These are phyloP conservation scores for Phytophthora multivora DNA, from an alignment of 352 stramenopile genomes.

Conservation along the genomic window DNA sequence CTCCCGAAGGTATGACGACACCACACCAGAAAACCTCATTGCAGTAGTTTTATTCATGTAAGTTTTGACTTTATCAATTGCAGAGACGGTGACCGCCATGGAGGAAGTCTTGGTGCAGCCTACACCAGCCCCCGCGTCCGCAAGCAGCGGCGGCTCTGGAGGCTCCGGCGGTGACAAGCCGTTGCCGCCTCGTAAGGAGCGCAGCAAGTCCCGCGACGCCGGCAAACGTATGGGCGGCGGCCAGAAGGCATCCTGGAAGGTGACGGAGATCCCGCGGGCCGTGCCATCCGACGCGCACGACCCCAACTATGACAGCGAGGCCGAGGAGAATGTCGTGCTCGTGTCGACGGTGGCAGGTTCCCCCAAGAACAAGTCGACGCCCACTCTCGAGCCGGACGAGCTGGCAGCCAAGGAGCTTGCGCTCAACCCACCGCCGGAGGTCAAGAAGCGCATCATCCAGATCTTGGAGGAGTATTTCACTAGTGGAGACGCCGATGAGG, in stretches of 20 bases:
- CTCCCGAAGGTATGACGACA: conserved; percentile 24
- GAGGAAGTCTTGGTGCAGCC: conserved; percentile 25
- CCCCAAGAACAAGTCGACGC: conserved; percentile 44
- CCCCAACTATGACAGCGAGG: conserved; percentile 94
- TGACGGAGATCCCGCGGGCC: conserved; percentile 70
- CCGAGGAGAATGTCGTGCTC: conserved; percentile 89
- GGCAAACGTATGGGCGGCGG: conserved; percentile 88
- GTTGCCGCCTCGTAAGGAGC: conserved; percentile 69
- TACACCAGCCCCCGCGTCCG: neutral
- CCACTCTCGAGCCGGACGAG: conserved; percentile 65
- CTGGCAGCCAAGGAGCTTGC: conserved; percentile 80
- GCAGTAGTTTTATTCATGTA: neutral
- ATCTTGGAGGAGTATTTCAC: conserved; percentile 91
- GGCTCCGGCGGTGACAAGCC: conserved; percentile 54
- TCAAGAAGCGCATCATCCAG: conserved; percentile 92
- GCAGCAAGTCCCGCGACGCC: conserved; percentile 85
- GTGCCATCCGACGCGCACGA: conserved; percentile 87
- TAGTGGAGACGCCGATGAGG: conserved; percentile 90
- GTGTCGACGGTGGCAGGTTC: conserved; percentile 56
- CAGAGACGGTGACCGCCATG: conserved; percentile 26
- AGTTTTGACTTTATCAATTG: neutral
- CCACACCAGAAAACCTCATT: neutral
- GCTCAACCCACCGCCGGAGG: conserved; percentile 67
- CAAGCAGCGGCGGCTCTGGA: conserved; percentile 14
- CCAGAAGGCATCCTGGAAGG: conserved; percentile 87